phyloP scores from a whole-genome alignment of 352 stramenopile genomes.

The Phytophthora pseudosyringae region DNA sequence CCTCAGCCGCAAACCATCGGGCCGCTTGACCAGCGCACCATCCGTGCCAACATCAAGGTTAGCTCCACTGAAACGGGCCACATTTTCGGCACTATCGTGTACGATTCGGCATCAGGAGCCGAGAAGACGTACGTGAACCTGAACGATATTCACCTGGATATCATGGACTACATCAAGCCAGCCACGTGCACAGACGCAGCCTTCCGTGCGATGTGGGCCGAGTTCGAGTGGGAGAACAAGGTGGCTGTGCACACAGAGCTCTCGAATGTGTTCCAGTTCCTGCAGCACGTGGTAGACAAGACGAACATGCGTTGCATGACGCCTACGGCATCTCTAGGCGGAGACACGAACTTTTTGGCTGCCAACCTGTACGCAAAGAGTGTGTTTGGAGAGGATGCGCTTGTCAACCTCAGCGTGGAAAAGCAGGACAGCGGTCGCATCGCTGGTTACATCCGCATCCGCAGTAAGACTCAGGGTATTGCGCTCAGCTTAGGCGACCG shows the following conservation, averaged over 20 bases:
- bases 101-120: constrained; percentile 95
- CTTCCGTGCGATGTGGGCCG: constrained; percentile 99
- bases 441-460: constrained; percentile 98
- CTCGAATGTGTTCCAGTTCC: constrained; percentile 96
- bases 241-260: constrained; percentile 98
- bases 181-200: constrained; percentile 93
- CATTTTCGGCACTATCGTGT: constrained; percentile 99
- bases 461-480: constrained; percentile 99
- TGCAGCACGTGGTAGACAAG: constrained; percentile 98
- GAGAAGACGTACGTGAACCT: constrained; percentile 99
- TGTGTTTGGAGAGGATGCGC: constrained; percentile 97
- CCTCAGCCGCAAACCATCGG: constrained; percentile 98
- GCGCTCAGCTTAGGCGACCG: constrained; percentile 98
- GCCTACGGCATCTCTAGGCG: constrained; percentile 88
- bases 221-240: constrained; percentile 99
- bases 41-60: constrained; percentile 99
- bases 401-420: constrained; percentile 99
- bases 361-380: constrained; percentile 94
- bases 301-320: constrained; percentile 99
- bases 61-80: constrained; percentile 99
- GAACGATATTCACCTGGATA: constrained; percentile 99
- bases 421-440: constrained; percentile 98
- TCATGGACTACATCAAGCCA: constrained; percentile 99
- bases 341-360: constrained; percentile 94
- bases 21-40: constrained; percentile 96